Evolutionary conservation across 495 filamentous ascomycete species (phyloP), one percentile per base, ranked within the genome.

Genomic region (Penicillium atrosanguineum): DNA sequence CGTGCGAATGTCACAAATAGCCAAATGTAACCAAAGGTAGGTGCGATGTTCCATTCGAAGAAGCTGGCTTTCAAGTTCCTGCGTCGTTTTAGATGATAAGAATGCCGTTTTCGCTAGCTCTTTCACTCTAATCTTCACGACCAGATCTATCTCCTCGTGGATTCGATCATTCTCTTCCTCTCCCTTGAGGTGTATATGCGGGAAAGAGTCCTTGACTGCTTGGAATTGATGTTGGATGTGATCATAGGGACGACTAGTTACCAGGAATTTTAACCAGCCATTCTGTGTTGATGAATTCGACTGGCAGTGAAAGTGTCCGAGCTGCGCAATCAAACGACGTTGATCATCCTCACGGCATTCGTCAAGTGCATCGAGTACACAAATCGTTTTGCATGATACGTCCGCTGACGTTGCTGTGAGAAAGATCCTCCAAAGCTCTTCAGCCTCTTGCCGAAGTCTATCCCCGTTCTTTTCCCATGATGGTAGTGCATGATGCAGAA

Each of bases 201-300:
- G 64, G n/a, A 60, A 64, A 25, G 34, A 36, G 11, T 60, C 19
- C 15, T 56, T 44, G 54, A 60, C 21, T 31, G 28, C 0, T 56
- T 12, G 31, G n/a, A 71, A 74, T 4, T 40, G 12, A 16, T 36
- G 15, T 25, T 62, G 41, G 7, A 81, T 77, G 19, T 67, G 18
- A n/a, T 46, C 50, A 48, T 74, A 78, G 14, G 72, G 74, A n/a
- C 70, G 74, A 57, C 76, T 76, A 0, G 73, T 79, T 7, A 77
- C 54, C 0, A 78, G 55, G 37, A 77, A 72, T 55, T 75, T 77
- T 8, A 77, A 48, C 47, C 44, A 53, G 42, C 28, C 47, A 23
- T 38, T 42, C 26, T 60, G 29, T 29, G 14, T 44, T 9, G 11
- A 23, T 42, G 29, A 21, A 45, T 1, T 1, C 31, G 28, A 1